Evolutionary conservation across 106 monocot species (phyloP).

Genomic region (Dendrobium catenatum): DNA sequence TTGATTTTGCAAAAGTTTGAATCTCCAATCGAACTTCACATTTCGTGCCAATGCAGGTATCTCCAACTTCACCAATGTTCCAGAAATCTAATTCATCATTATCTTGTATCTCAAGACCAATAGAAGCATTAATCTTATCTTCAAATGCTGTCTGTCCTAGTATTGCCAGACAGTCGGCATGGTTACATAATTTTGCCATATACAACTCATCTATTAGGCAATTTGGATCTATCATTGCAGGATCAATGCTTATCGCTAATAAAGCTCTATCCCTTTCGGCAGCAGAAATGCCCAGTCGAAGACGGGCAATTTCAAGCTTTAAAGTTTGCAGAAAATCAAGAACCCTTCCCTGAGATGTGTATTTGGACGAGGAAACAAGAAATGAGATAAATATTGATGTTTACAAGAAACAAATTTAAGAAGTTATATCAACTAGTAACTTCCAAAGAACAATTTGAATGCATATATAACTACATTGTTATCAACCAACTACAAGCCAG

Average conservation of each 20-base stretch:
- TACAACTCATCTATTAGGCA: constrained; percentile 51
- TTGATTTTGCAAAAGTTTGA: constrained; percentile 15
- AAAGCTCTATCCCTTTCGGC: constrained; percentile 85
- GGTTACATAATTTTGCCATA: constrained; percentile 45
- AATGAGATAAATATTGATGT: background rate
- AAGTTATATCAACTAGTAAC: background rate
- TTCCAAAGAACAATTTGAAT: too few relatives aligned
- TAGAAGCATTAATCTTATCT: constrained; percentile 72
- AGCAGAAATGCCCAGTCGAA: constrained; percentile 67
- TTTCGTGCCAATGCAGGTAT: constrained; percentile 32
- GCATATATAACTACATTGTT: background rate
- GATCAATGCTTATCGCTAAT: constrained; percentile 62
- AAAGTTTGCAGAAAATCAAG: constrained; percentile 67
- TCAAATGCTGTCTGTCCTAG: constrained; percentile 71
- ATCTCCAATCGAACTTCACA: constrained; percentile 64
- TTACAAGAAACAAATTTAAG: background rate
- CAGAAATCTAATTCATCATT: constrained; percentile 71
- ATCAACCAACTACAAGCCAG: background rate
- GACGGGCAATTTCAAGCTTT: constrained; percentile 81
- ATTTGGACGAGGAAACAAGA: background rate
- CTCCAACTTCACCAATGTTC: constrained; percentile 59
- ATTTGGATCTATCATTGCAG: constrained; percentile 89
- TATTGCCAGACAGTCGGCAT: constrained; percentile 56
- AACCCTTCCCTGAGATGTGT: constrained; percentile 24
- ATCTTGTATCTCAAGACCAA: constrained; percentile 53